These are phyloP conservation scores for Agaricus blazei DNA, from an alignment of 768 basidiomycete species.

Conservation along the genomic window DNA sequence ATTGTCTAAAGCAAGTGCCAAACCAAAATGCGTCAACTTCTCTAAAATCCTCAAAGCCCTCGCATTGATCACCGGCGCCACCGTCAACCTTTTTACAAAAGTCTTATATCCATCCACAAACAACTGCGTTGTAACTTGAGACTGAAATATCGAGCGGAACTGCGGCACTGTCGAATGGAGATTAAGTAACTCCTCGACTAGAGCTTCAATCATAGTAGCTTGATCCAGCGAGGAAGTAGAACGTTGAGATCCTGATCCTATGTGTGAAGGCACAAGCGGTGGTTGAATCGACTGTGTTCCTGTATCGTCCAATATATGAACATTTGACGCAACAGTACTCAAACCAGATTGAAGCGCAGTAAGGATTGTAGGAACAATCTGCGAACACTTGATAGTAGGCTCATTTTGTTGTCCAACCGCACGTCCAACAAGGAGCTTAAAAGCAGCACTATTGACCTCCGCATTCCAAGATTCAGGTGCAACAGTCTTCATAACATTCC, in stretches of 20 bases:
- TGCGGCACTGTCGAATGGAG: slow-evolving; percentile 59
- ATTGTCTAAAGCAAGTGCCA: slow-evolving; percentile 63
- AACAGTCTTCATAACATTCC: slow-evolving; percentile 66
- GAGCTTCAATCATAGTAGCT: slow-evolving; percentile 45
- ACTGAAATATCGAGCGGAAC: slow-evolving; percentile 71
- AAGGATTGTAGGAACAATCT: slow-evolving; percentile 70
- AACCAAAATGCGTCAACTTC: slow-evolving; percentile 65
- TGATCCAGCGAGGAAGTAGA: neutral
- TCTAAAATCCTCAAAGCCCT: slow-evolving; percentile 53
- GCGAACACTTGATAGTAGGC: slow-evolving; percentile 40
- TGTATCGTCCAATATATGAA: slow-evolving; percentile 25
- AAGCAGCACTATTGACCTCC: slow-evolving; percentile 59
- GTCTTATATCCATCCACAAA: slow-evolving; percentile 61
- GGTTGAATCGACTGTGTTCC: slow-evolving; percentile 17
- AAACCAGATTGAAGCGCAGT: slow-evolving; percentile 61
- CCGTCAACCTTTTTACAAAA: slow-evolving; percentile 42
- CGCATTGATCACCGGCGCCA: slow-evolving; percentile 33
- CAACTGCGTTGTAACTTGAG: slow-evolving; percentile 60
- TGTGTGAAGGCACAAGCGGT: neutral
- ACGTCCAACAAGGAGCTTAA: slow-evolving; percentile 64
- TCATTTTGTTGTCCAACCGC: neutral
- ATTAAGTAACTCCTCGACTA: slow-evolving; percentile 66
- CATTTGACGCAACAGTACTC: slow-evolving; percentile 31
- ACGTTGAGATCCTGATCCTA: neutral
- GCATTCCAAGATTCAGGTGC: slow-evolving; percentile 68